Conservation (phyloP, 2,329 filamentous ascomycete genomes). For the Raffaelea deltoideospora region DNA sequence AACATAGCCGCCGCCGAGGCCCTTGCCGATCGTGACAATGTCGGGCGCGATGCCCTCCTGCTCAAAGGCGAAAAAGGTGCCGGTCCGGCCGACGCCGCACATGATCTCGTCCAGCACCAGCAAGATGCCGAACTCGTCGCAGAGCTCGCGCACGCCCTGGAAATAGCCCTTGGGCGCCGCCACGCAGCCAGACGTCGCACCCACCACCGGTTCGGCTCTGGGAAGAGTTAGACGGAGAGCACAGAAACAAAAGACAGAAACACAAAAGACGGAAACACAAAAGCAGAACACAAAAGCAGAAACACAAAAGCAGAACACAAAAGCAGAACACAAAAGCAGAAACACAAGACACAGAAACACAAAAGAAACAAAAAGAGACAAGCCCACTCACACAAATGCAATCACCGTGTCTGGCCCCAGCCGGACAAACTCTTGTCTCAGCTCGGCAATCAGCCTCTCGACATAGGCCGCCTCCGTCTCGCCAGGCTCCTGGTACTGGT, state of each 20-base stretch:
- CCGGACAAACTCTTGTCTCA: slow-evolving; percentile 45
- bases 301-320: too few relatives aligned
- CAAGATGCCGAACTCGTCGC: slow-evolving; percentile 54
- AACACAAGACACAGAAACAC: too few relatives aligned
- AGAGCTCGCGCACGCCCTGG: slow-evolving; percentile 49
- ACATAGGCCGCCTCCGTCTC: slow-evolving; percentile 45
- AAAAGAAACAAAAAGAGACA: neutral
- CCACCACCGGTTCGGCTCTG: slow-evolving; percentile 47
- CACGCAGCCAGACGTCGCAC: slow-evolving; percentile 56
- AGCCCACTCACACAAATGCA: slow-evolving; percentile 34
- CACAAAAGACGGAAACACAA: too few relatives aligned
- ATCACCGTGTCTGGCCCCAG: slow-evolving; percentile 48
- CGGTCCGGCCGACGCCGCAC: slow-evolving; percentile 48
- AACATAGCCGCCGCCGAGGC: slow-evolving; percentile 47
- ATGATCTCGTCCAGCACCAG: slow-evolving; percentile 72
- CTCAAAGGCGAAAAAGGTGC: slow-evolving; percentile 47
- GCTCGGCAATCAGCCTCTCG: slow-evolving; percentile 38
- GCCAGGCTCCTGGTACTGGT: slow-evolving; percentile 24
- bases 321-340: too few relatives aligned
- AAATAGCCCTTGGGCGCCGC: slow-evolving; percentile 54
- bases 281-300: too few relatives aligned
- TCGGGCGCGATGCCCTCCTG: slow-evolving; percentile 39
- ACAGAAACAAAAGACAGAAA: too few relatives aligned
- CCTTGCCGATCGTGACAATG: slow-evolving; percentile 52
- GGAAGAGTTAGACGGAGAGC: too few relatives aligned